Conservation (phyloP, 75 land plant species). For the Selaginella tamariscina region DNA sequence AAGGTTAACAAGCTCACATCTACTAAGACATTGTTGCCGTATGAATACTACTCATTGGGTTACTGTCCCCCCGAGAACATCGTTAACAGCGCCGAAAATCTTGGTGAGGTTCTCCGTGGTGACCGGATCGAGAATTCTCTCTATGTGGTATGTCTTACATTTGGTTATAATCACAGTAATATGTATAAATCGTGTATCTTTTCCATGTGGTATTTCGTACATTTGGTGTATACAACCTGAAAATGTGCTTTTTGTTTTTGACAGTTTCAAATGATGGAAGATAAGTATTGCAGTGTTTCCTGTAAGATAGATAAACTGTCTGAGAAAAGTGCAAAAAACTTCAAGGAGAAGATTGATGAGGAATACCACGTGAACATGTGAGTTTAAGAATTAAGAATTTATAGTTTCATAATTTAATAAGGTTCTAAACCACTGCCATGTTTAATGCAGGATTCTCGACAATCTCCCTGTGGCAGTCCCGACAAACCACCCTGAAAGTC, state of each 20-base stretch:
- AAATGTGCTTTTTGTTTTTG: too few species aligned
- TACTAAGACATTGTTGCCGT: conserved; percentile 80
- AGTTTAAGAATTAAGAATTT: background rate
- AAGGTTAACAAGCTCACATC: conserved; percentile 83
- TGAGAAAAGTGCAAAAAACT: conserved; percentile 4
- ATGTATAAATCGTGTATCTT: too few species aligned
- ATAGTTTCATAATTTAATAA: background rate
- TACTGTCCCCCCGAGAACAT: conserved; percentile 56
- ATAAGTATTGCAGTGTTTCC: background rate
- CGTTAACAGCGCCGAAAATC: conserved; percentile 74
- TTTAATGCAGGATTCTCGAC: conserved; percentile 4
- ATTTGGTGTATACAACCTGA: too few species aligned
- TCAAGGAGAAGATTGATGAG: conserved; percentile 14
- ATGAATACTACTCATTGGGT: conserved; percentile 73
- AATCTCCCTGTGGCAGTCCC: background rate
- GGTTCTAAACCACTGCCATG: background rate
- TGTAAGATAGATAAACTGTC: conserved; percentile 6
- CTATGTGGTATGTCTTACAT: conserved; percentile 52
- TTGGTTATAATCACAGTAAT: too few species aligned
- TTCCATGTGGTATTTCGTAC: too few species aligned
- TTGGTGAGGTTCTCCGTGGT: conserved; percentile 92
- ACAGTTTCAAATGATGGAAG: conserved; percentile 5
- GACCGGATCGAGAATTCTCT: conserved; percentile 92
- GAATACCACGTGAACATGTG: conserved; percentile 8
- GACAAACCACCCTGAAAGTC: conserved; percentile 19